A percentile compares a stretch with the other conserved stretches of the same genome.
Evolutionary conservation across 805 yeast species (phyloP).

Genomic region (Blastobotrys robertii): DNA sequence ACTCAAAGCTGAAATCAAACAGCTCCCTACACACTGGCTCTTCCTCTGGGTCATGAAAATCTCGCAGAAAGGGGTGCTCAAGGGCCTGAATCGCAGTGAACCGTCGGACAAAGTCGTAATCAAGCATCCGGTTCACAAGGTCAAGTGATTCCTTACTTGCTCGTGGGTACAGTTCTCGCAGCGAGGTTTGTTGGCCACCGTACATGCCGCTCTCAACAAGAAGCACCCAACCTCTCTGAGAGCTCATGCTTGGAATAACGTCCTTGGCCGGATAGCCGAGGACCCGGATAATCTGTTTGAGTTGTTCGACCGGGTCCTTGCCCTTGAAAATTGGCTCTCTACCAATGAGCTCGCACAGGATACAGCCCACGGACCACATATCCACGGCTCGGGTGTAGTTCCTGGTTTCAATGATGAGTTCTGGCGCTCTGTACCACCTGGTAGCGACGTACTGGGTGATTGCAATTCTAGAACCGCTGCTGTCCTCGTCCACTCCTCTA

Average conservation of each 20-base stretch:
- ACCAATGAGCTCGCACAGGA: conserved; percentile 74
- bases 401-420: conserved; percentile 30
- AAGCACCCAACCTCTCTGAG: conserved; percentile 4
- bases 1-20: conserved; percentile 66
- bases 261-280: conserved; percentile 56
- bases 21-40: conserved; percentile 44
- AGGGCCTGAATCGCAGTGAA: conserved; percentile 47
- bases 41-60: conserved; percentile 43
- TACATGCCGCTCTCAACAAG: not conserved
- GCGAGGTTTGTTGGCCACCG: conserved; percentile 4
- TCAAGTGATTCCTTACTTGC: conserved; percentile 42
- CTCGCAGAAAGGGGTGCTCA: conserved; percentile 43
- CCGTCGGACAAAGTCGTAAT: conserved; percentile 56
- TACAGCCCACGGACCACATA: conserved; percentile 92
- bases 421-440: conserved; percentile 94
- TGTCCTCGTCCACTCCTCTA: conserved; percentile 46
- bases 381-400: conserved; percentile 43
- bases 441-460: conserved; percentile 69
- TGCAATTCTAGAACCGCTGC: conserved; percentile 8
- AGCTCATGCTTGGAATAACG: conserved; percentile 1
- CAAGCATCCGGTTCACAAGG: conserved; percentile 44
- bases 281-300: conserved; percentile 54
- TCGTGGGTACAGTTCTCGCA: conserved; percentile 44
- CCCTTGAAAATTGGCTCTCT: conserved; percentile 77
- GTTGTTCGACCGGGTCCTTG: conserved; percentile 58